phyloP scores from a whole-genome alignment of 352 stramenopile species.

The Globisporangium nagaii region DNA sequence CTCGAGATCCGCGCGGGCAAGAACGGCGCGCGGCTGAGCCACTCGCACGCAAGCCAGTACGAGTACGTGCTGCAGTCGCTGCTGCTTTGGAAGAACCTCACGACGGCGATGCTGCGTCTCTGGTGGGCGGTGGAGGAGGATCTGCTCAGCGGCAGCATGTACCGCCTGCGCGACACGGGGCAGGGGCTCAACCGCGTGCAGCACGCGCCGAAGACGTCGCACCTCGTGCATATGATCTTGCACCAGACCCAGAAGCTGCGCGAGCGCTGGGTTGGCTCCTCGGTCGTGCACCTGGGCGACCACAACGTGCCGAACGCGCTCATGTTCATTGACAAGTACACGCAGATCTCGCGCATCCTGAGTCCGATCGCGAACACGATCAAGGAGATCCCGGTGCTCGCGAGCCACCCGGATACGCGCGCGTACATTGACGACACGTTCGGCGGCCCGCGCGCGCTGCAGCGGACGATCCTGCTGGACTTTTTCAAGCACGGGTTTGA shows the following conservation, averaged over 20 bases:
- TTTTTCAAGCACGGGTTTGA: constrained; percentile 95
- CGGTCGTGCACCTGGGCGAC: constrained; percentile 91
- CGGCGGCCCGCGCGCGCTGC: constrained; percentile 52
- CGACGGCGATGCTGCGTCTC: constrained; percentile 47
- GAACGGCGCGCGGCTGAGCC: constrained; percentile 52
- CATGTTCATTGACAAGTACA: constrained; percentile 96
- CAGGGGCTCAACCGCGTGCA: constrained; percentile 69
- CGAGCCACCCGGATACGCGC: constrained; percentile 33
- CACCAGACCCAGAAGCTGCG: constrained; percentile 38
- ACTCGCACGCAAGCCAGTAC: constrained; percentile 54
- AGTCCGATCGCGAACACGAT: constrained; percentile 59
- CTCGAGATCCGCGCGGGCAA: constrained; percentile 56
- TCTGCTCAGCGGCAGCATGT: constrained; percentile 41
- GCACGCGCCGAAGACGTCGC: constrained; percentile 49
- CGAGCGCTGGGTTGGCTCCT: constrained; percentile 78
- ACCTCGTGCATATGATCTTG: constrained; percentile 45
- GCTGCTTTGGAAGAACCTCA: constrained; percentile 60
- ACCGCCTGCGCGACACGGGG: constrained; percentile 56
- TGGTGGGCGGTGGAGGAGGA: constrained; percentile 67
- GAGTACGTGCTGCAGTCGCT: constrained; percentile 67
- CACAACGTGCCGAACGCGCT: constrained; percentile 95
- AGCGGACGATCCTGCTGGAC: constrained; percentile 82
- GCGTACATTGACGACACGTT: constrained; percentile 78
- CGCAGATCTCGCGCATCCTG: constrained; percentile 75
- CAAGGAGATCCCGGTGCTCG: constrained; percentile 38